A percentile compares a stretch with the other conserved stretches of the same genome.
These are phyloP conservation scores for Monosporozyma unispora DNA, from an alignment of 805 yeast genomes.

Conservation along the genomic window DNA sequence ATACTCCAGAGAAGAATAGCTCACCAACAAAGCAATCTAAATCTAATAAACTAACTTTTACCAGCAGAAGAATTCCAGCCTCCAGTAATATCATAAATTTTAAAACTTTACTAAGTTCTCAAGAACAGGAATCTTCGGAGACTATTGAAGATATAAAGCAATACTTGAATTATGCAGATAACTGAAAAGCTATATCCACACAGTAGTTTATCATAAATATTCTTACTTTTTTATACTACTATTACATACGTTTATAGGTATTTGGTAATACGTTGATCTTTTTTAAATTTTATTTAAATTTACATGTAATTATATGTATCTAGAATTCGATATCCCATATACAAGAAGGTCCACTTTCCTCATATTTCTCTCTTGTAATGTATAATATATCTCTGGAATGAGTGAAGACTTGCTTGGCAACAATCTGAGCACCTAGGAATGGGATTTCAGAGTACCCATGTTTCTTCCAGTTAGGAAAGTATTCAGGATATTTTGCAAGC, in stretches of 20 bases:
- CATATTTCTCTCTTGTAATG: slow-evolving; percentile 60
- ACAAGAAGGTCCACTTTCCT: slow-evolving; percentile 71
- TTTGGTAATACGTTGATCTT: neutral
- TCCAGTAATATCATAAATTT: slow-evolving; percentile 7
- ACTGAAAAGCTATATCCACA: neutral
- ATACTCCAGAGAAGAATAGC: slow-evolving; percentile 13
- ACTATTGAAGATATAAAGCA: slow-evolving; percentile 19
- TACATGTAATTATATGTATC: neutral
- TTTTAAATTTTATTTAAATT: neutral
- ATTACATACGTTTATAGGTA: neutral
- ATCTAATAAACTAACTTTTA: neutral
- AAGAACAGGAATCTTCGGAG: slow-evolving; percentile 6
- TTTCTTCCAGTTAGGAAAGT: slow-evolving; percentile 91
- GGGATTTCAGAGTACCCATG: slow-evolving; percentile 65
- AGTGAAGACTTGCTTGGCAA: slow-evolving; percentile 74
- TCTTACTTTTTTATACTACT: neutral
- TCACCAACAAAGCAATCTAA: neutral
- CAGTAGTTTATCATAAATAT: neutral
- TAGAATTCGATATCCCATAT: slow-evolving; percentile 57
- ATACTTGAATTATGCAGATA: slow-evolving; percentile 22
- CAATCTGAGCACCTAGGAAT: slow-evolving; percentile 81
- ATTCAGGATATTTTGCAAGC: slow-evolving; percentile 70
- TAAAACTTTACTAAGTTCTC: neutral
- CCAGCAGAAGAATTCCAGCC: neutral
- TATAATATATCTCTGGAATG: slow-evolving; percentile 57